These are phyloP conservation scores for Rhodocollybia butyracea DNA, from an alignment of 768 basidiomycete genomes.

Conservation along the genomic window DNA sequence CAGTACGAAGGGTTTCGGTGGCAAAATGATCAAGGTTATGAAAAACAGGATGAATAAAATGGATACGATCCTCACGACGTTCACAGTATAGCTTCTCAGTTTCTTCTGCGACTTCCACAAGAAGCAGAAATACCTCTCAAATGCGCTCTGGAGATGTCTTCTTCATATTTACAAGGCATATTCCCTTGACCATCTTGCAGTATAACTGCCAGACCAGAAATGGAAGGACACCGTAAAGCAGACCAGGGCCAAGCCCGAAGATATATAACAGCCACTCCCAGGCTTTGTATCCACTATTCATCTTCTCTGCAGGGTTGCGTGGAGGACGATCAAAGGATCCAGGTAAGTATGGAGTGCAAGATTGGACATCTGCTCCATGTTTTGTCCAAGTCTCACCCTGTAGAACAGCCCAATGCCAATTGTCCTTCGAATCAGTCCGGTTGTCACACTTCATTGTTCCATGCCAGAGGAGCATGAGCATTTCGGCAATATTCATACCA, in stretches of 20 bases:
- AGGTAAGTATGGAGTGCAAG: constrained; percentile 16
- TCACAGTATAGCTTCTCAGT: constrained; percentile 16
- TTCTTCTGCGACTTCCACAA: constrained; percentile 11
- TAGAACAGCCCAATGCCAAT: constrained; percentile 17
- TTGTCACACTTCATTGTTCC: constrained; percentile 9
- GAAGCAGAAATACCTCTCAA: background rate
- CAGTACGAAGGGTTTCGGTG: constrained; percentile 7
- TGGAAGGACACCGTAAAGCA: constrained; percentile 8
- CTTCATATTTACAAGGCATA: constrained; percentile 20
- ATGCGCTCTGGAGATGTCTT: background rate
- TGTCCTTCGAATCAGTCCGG: background rate
- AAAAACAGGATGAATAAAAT: constrained; percentile 14
- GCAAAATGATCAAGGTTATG: constrained; percentile 12
- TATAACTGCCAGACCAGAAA: background rate
- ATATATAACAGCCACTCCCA: constrained; percentile 13
- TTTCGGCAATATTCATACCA: constrained; percentile 26
- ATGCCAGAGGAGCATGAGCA: constrained; percentile 22
- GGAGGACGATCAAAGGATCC: constrained; percentile 29
- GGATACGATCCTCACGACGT: constrained; percentile 8
- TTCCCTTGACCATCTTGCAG: constrained; percentile 10
- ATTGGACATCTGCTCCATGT: constrained; percentile 21
- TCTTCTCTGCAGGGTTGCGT: constrained; percentile 28
- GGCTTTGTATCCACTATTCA: constrained; percentile 19
- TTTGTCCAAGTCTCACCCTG: no score
- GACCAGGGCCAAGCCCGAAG: constrained; percentile 9